Evolutionary conservation across 2,329 filamentous ascomycete genomes (phyloP).

Genomic region (Colletotrichum lindemuthianum): DNA sequence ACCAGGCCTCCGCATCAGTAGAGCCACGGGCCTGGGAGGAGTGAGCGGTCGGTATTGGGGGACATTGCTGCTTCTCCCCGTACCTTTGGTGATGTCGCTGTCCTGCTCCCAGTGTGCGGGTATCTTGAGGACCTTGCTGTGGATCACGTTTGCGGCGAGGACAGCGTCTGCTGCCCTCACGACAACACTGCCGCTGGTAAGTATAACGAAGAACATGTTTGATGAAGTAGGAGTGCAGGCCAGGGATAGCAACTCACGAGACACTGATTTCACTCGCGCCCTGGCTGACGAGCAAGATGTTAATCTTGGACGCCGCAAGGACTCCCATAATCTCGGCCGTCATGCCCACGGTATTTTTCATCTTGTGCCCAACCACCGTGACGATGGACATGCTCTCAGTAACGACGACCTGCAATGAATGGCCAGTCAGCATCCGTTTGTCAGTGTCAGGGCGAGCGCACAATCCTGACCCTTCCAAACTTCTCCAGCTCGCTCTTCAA

Average conservation of each 20-base stretch:
- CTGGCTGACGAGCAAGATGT: slow-evolving; percentile 48
- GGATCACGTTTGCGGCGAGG: slow-evolving; percentile 92
- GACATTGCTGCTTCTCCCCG: background rate
- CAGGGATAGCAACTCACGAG: slow-evolving; percentile 66
- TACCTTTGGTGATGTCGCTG: slow-evolving; percentile 34
- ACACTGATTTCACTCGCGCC: slow-evolving; percentile 99
- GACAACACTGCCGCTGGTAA: slow-evolving; percentile 59
- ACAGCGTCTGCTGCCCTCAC: slow-evolving; percentile 91
- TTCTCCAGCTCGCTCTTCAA: slow-evolving; percentile 78
- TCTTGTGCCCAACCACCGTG: slow-evolving; percentile 90
- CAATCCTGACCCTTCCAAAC: slow-evolving; percentile 82
- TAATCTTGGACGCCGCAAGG: slow-evolving; percentile 30
- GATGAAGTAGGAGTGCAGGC: no score
- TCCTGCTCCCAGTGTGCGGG: slow-evolving; percentile 33
- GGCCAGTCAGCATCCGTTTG: background rate
- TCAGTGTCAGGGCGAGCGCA: no score
- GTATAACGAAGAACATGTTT: background rate
- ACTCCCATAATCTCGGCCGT: slow-evolving; percentile 33
- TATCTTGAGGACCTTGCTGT: slow-evolving; percentile 70
- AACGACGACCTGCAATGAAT: slow-evolving; percentile 12
- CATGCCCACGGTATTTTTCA: slow-evolving; percentile 97
- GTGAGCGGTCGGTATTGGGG: slow-evolving; percentile 20
- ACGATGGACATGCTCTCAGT: slow-evolving; percentile 89
- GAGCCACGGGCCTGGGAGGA: slow-evolving; percentile 32
- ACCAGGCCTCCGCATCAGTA: slow-evolving; percentile 20